Evolutionary conservation across 768 basidiomycete species (phyloP), one percentile per base, ranked within the genome.

Genomic region (Tylopilus subfusipes): DNA sequence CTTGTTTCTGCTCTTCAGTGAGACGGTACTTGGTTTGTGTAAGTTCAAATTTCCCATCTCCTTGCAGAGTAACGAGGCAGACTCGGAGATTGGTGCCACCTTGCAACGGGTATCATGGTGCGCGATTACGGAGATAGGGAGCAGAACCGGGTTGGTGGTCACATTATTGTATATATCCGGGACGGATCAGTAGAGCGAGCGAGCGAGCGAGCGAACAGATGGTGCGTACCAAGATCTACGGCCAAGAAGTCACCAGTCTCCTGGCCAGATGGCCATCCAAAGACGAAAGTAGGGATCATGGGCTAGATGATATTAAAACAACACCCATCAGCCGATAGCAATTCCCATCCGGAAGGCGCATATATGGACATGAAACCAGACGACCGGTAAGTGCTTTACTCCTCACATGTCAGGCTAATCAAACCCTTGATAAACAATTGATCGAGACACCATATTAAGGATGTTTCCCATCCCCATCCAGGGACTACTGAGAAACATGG

Each of bases 31-130:
- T 99, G 33, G 94, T 88, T 69, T 98, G 96, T 0, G 94, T 93
- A 62, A 99, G 88, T 73, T 98, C 94, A 70, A 98, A 99, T 76
- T 96, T 95, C 55, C 97, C 96, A 11, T 85, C 81, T 24, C 97
- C 97, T 61, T 89, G 84, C 2, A 99, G 77, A 27, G 86, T 90
- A 47, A 99, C 96, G 42, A 97, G 86, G 74, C 97, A 99, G 42
- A 98, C 97, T 42, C 97, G 93, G n/a, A 99, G 81, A 67, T 99
- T 98, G 22, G 96, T 98, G 31, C 95, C 95, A 48, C 91, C 90
- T 91, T 55, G 18, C 1, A 29, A 51, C 6, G n/a, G 6, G 36
- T 16, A 42, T 27, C 39, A 42, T 25, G 34, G 31, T 12, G 42
- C 25, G 25, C 13, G 19, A 31, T 31, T 13, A 29, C 14, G 22